Conservation (phyloP, 345 rosid genomes). For the Syzygium oleosum region DNA sequence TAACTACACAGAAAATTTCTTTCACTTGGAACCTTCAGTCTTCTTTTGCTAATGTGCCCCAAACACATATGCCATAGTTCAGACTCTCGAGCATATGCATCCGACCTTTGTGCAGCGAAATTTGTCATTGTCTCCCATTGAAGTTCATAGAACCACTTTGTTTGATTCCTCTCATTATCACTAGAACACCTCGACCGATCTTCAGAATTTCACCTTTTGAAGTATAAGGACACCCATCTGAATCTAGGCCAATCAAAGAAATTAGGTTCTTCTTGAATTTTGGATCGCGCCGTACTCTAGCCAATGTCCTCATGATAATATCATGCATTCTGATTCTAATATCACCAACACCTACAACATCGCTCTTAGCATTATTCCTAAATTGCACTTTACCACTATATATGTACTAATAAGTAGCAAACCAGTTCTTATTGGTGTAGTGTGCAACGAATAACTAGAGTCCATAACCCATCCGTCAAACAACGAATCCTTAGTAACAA, state of each 20-base stretch:
- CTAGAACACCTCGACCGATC: background rate
- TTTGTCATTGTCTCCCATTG: background rate
- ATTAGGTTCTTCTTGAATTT: background rate
- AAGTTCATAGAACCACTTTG: background rate
- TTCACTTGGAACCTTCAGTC: background rate
- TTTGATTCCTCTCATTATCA: background rate
- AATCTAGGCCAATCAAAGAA: background rate
- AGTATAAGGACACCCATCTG: background rate
- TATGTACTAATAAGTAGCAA: background rate
- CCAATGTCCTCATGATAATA: background rate
- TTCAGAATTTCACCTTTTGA: background rate
- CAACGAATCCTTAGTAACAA: background rate
- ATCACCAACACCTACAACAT: background rate
- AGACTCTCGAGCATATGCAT: background rate
- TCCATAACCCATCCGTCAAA: background rate
- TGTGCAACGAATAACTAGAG: background rate
- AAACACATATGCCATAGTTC: background rate
- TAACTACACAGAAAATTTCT: background rate
- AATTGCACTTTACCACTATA: background rate
- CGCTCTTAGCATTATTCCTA: background rate
- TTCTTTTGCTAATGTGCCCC: background rate
- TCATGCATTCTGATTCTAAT: background rate
- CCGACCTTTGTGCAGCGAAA: accelerated
- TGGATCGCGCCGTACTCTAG: background rate
- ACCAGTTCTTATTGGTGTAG: background rate